Conservation (phyloP, 805 yeast species). For the Hanseniaspora mollemarum region DNA sequence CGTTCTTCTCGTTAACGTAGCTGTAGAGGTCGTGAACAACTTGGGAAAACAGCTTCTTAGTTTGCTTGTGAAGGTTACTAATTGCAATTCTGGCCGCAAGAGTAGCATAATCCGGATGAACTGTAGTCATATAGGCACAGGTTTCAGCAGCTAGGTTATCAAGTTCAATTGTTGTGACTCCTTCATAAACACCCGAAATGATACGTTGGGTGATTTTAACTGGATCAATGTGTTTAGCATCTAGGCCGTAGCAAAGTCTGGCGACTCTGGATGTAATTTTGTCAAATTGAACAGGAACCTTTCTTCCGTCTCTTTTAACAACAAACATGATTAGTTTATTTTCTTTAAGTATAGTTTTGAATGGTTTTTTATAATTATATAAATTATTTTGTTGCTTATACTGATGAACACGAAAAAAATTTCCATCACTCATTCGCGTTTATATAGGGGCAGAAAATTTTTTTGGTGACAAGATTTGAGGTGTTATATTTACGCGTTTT, state of each 20-base stretch:
- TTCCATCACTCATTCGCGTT: no score
- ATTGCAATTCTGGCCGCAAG: conserved; percentile 93
- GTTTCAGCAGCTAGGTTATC: conserved; percentile 87
- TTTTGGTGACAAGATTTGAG: no score
- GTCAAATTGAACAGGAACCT: conserved; percentile 89
- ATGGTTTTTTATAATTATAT: not conserved
- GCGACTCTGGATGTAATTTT: conserved; percentile 92
- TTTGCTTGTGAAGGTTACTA: conserved; percentile 87
- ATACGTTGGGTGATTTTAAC: conserved; percentile 93
- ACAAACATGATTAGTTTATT: conserved; percentile 60
- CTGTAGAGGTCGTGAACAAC: conserved; percentile 62
- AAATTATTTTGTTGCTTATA: no score
- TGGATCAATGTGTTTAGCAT: conserved; percentile 83
- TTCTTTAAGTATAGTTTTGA: not conserved
- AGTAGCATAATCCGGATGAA: conserved; percentile 94
- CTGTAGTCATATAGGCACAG: conserved; percentile 93
- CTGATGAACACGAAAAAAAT: no score
- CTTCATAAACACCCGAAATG: conserved; percentile 91
- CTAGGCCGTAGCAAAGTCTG: conserved; percentile 88
- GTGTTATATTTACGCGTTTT: no score
- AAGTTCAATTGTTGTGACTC: conserved; percentile 85
- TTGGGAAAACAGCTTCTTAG: conserved; percentile 72
- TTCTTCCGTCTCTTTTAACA: conserved; percentile 83
- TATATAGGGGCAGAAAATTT: no score
- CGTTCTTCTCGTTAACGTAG: conserved; percentile 73